Conservation (phyloP, 257 asterid species). For the Haberlea rhodopensis region DNA sequence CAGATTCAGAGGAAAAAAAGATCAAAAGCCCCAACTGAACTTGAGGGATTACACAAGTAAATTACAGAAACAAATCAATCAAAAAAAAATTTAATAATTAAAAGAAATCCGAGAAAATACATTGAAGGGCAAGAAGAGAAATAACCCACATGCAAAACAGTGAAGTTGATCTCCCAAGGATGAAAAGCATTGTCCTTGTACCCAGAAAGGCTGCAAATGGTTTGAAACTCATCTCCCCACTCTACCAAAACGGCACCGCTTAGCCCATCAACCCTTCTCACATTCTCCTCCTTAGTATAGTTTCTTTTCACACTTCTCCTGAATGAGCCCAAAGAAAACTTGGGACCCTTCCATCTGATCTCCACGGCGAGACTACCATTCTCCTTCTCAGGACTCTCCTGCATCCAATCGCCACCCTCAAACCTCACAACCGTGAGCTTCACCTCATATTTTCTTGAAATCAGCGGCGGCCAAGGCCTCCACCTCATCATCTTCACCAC, state of each 20-base stretch:
- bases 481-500: slow-evolving; percentile 91
- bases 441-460: slow-evolving; percentile 64
- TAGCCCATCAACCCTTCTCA: slow-evolving; percentile 23
- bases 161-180: slow-evolving; percentile 90
- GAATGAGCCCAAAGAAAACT: slow-evolving; percentile 44
- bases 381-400: slow-evolving; percentile 50
- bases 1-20: slow-evolving; percentile 4
- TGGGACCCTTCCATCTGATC: slow-evolving; percentile 61
- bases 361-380: slow-evolving; percentile 49
- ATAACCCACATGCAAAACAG: slow-evolving; percentile 73
- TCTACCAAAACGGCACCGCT: slow-evolving; percentile 57
- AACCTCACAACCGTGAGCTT: slow-evolving; percentile 49
- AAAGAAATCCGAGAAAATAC: not conserved
- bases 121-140: slow-evolving; percentile 1
- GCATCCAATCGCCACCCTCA: slow-evolving; percentile 62
- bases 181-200: slow-evolving; percentile 76
- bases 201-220: slow-evolving; percentile 63
- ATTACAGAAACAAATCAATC: not conserved
- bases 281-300: slow-evolving; percentile 58
- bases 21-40: slow-evolving; percentile 18
- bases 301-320: slow-evolving; percentile 58
- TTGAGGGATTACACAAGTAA: slow-evolving; percentile 4
- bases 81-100: too few species aligned
- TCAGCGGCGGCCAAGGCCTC: slow-evolving; percentile 98
- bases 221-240: slow-evolving; percentile 88